Evolutionary conservation across 805 yeast genomes (phyloP).

Genomic region (Schizosaccharomyces cryophilus): DNA sequence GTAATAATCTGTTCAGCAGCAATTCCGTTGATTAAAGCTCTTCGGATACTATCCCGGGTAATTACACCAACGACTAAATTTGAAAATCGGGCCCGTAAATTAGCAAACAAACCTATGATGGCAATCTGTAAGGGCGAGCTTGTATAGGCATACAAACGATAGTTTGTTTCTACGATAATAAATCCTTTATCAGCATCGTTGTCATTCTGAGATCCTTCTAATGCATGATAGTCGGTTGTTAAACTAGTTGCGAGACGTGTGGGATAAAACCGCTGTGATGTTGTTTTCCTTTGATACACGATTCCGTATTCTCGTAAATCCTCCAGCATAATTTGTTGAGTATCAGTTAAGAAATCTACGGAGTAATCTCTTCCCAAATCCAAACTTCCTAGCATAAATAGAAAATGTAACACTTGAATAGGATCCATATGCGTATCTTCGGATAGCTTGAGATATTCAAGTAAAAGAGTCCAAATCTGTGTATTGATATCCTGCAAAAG

Average conservation of each 20-base stretch:
- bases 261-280: conserved; percentile 53
- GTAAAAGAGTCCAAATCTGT: conserved; percentile 75
- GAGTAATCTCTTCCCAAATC: conserved; percentile 78
- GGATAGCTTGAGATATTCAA: conserved; percentile 70
- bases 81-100: conserved; percentile 57
- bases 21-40: conserved; percentile 67
- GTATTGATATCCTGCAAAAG: conserved; percentile 76
- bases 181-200: conserved; percentile 26
- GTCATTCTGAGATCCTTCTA: conserved; percentile 11
- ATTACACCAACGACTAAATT: conserved; percentile 86
- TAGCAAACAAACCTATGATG: conserved; percentile 67
- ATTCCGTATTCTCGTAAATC: conserved; percentile 82
- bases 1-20: conserved; percentile 85
- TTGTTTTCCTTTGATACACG: conserved; percentile 36
- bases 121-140: conserved; percentile 80
- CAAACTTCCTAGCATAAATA: conserved; percentile 76
- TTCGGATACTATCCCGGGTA: conserved; percentile 73
- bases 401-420: conserved; percentile 80
- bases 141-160: conserved; percentile 37
- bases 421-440: conserved; percentile 78
- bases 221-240: conserved; percentile 24
- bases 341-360: conserved; percentile 39
- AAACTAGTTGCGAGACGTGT: conserved; percentile 73
- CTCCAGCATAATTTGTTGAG: conserved; percentile 66
- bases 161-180: conserved; percentile 77